phyloP scores from a whole-genome alignment of 2,329 filamentous ascomycete genomes.

The Fusarium pseudocircinatum region DNA sequence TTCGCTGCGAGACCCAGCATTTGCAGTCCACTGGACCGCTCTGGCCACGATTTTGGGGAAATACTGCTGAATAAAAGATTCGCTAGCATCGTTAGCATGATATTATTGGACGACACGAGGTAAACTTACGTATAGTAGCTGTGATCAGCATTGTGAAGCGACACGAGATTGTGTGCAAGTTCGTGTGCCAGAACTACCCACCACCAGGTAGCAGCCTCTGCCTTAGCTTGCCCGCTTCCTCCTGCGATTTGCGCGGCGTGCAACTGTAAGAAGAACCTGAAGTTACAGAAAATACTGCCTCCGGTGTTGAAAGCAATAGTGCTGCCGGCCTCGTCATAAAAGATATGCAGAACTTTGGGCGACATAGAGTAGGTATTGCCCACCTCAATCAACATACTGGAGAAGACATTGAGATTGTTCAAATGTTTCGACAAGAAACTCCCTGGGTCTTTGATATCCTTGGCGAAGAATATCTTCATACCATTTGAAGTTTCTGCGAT shows the following conservation, averaged over 20 bases:
- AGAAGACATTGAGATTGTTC: slow-evolving; percentile 74
- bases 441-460: slow-evolving; percentile 57
- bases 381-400: slow-evolving; percentile 73
- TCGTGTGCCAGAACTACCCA: slow-evolving; percentile 97
- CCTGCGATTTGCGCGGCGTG: slow-evolving; percentile 66
- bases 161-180: slow-evolving; percentile 90
- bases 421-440: slow-evolving; percentile 70
- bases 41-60: slow-evolving; percentile 74
- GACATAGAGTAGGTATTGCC: slow-evolving; percentile 77
- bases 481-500: slow-evolving; percentile 75
- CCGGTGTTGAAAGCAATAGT: slow-evolving; percentile 93
- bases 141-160: slow-evolving; percentile 79
- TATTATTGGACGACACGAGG: neutral
- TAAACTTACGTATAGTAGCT: slow-evolving; percentile 78
- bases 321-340: slow-evolving; percentile 79
- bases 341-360: slow-evolving; percentile 79
- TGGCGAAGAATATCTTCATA: slow-evolving; percentile 78
- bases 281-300: slow-evolving; percentile 93
- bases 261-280: slow-evolving; percentile 84
- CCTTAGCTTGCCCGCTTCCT: slow-evolving; percentile 57
- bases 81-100: slow-evolving; percentile 55
- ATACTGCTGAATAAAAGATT: slow-evolving; percentile 82
- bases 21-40: slow-evolving; percentile 52
- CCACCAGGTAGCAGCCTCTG: slow-evolving; percentile 85
- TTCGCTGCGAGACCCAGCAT: slow-evolving; percentile 4